Evolutionary conservation across 2,329 filamentous ascomycete species (phyloP).

Genomic region (Colletotrichum scovillei): DNA sequence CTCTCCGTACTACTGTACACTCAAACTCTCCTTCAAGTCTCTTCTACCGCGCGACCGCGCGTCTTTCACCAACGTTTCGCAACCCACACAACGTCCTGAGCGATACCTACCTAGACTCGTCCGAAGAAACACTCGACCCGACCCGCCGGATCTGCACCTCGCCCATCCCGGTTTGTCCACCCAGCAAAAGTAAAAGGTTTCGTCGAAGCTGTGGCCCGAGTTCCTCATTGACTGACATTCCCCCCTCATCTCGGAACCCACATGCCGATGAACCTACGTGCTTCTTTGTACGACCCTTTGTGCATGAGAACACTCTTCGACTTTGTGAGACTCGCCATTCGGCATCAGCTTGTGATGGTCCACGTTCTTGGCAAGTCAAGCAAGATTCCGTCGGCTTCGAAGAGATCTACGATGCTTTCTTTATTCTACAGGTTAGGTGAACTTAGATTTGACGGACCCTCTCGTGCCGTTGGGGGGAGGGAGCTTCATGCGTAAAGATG

Average conservation of each 20-base stretch:
- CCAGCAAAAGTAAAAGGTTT: neutral
- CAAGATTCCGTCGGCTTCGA: neutral
- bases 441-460: neutral
- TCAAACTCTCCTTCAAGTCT: neutral
- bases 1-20: neutral
- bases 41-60: neutral
- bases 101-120: conserved; percentile 21
- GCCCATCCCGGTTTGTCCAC: conserved; percentile 10
- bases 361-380: neutral
- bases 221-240: conserved; percentile 30
- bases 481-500: neutral
- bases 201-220: conserved; percentile 17
- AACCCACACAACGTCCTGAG: conserved; percentile 9
- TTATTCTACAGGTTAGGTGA: neutral
- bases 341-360: neutral
- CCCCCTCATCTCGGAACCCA: conserved; percentile 1
- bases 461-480: neutral
- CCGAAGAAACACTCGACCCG: conserved; percentile 37
- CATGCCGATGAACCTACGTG: conserved; percentile 25
- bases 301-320: neutral
- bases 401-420: neutral
- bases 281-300: conserved; percentile 19
- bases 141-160: conserved; percentile 37
- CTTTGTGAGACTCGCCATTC: neutral
- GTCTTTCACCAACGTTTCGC: conserved; percentile 17